Evolutionary conservation across 164 flowering plant species (phyloP), one percentile per base, ranked within the genome.

Genomic region (Umbilicus rupestris): DNA sequence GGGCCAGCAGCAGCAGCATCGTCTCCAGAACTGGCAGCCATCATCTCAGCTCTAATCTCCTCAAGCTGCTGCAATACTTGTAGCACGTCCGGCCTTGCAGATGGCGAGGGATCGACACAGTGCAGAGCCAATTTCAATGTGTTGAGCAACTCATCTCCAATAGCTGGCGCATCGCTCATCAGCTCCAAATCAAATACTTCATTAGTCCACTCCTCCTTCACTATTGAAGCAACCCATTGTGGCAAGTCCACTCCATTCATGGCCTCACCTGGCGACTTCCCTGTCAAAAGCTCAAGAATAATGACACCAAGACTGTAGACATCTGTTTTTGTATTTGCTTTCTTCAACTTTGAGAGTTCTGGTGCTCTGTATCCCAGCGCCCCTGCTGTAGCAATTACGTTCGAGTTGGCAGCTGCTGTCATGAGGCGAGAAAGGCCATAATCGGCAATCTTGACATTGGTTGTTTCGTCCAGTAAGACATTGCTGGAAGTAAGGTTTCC

Each of bases 121-220:
- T 72, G 74, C 67, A 72, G 20, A 39, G 71, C 74, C 74, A 72
- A 10, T 52, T 72, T 67, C 64, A 72, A 49, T 1, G 65, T 63
- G 65, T 72, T 67, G 1, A 72, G 68, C 64, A 72, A 65, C 71
- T 72, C 74, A 65, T 72, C 74, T 12, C 68, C 71, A 55, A 72
- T 68, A 4, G 64, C 62, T 5, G 71, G 37, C 2, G 71, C 74
- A 33, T 68, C 69, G 58, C 68, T 77, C 81, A 81, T 77, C 76
- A 81, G 41, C 68, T 79, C 82, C 31, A 74, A 4, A 47, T 81
- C 85, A 41, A 81, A 81, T 35, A 81, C 85, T 66, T 79, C 79
- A 52, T 77, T 78, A 0, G 82, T 81, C 85, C 85, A 81, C 75
- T 81, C 85, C 68, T 81, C 85, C 55, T 77, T 77, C 16, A 81